Conservation (phyloP, 1,284 basidiomycete species). For the Gymnopus androsaceus region DNA sequence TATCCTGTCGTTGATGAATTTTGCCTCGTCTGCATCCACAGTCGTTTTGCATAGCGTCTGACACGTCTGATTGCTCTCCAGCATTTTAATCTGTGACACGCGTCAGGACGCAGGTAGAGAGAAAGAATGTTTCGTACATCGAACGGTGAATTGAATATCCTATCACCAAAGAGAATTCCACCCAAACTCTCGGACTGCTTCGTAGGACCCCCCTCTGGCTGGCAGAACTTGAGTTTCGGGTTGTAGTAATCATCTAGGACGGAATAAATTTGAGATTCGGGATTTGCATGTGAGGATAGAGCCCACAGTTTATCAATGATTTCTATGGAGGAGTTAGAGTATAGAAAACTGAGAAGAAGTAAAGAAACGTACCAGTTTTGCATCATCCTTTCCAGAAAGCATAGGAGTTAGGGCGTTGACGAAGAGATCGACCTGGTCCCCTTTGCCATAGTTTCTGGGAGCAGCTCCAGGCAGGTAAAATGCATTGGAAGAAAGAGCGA, state of each 20-base stretch:
- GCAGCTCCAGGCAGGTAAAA: slow-evolving; percentile 68
- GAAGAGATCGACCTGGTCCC: slow-evolving; percentile 76
- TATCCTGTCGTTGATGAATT: slow-evolving; percentile 91
- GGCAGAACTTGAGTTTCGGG: slow-evolving; percentile 83
- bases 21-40: slow-evolving; percentile 73
- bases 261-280: not conserved
- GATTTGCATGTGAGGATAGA: not conserved
- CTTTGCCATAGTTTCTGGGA: slow-evolving; percentile 72
- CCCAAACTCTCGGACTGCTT: slow-evolving; percentile 89
- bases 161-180: slow-evolving; percentile 93
- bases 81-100: slow-evolving; percentile 68
- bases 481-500: slow-evolving; percentile 29
- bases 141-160: slow-evolving; percentile 91
- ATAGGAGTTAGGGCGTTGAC: slow-evolving; percentile 90
- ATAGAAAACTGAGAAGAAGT: slow-evolving; percentile 1
- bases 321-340: slow-evolving; percentile 46
- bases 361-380: slow-evolving; percentile 65
- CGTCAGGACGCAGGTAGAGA: slow-evolving; percentile 14
- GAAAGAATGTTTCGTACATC: slow-evolving; percentile 55
- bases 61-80: slow-evolving; percentile 75
- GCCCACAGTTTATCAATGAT: slow-evolving; percentile 79
- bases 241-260: slow-evolving; percentile 84
- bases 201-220: slow-evolving; percentile 74
- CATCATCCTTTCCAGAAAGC: slow-evolving; percentile 66
- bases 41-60: slow-evolving; percentile 70